phyloP scores from a whole-genome alignment of 768 basidiomycete genomes.

The Trichaptum fuscoviolaceum region DNA sequence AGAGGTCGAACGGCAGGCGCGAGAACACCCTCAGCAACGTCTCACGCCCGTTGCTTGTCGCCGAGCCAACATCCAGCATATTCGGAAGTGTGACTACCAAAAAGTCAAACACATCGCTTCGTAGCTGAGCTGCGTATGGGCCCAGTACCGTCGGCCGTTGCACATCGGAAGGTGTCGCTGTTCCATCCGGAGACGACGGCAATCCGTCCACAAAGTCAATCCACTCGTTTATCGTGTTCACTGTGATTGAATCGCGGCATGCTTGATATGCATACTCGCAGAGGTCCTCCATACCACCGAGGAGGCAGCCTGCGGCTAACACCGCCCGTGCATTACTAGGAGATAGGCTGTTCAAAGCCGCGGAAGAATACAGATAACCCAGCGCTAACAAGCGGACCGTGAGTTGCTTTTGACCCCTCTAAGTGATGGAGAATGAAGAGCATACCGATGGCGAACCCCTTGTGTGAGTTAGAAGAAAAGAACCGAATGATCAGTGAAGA shows the following conservation, averaged over 20 bases:
- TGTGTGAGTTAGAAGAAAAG: neutral
- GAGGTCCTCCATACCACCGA: conserved; percentile 85
- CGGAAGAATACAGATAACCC: conserved; percentile 74
- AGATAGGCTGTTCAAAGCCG: conserved; percentile 61
- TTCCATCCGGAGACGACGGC: conserved; percentile 44
- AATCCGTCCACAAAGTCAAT: conserved; percentile 67
- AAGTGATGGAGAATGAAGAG: conserved; percentile 11
- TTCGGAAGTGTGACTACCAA: conserved; percentile 71
- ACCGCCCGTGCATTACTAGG: conserved; percentile 80
- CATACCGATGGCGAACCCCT: conserved; percentile 76
- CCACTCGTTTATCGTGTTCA: conserved; percentile 73
- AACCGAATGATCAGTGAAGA: conserved; percentile 14
- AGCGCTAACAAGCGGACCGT: conserved; percentile 44
- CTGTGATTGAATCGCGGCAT: conserved; percentile 69
- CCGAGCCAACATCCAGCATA: conserved; percentile 41
- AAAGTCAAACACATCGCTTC: conserved; percentile 75
- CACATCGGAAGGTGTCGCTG: conserved; percentile 38
- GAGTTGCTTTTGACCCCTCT: conserved; percentile 14
- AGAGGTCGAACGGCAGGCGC: conserved; percentile 81
- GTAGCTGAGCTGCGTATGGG: conserved; percentile 67
- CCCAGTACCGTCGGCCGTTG: conserved; percentile 58
- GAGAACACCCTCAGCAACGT: conserved; percentile 70
- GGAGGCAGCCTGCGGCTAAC: conserved; percentile 77
- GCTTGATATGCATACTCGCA: conserved; percentile 73
- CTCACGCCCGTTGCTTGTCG: conserved; percentile 47